Conservation (phyloP, 495 filamentous ascomycete genomes). For the Hypoxylon fuscum region DNA sequence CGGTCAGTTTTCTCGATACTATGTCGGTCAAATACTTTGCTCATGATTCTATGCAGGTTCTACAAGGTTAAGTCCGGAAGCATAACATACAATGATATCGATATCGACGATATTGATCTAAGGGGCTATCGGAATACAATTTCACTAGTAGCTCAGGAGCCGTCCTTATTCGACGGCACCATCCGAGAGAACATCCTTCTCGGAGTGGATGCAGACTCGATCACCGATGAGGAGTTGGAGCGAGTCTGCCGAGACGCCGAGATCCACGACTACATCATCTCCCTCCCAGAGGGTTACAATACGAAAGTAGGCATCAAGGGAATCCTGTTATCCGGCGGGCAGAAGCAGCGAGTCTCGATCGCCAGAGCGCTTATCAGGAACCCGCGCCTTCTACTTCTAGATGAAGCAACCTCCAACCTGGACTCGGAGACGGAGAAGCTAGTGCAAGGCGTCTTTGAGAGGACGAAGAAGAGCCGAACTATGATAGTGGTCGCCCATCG, state of each 20-base stretch:
- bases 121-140: constrained; percentile 64
- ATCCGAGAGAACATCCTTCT: constrained; percentile 69
- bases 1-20: constrained; percentile 36
- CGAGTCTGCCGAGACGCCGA: constrained; percentile 63
- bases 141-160: constrained; percentile 68
- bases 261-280: constrained; percentile 67
- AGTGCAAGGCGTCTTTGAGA: constrained; percentile 76
- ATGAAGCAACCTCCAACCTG: constrained; percentile 81
- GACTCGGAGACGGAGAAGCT: constrained; percentile 79
- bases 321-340: constrained; percentile 76
- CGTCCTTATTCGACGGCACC: constrained; percentile 67
- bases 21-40: neutral
- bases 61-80: constrained; percentile 61
- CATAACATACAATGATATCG: constrained; percentile 60
- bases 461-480: constrained; percentile 69
- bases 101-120: constrained; percentile 54
- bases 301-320: constrained; percentile 72
- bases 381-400: constrained; percentile 76
- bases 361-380: constrained; percentile 79
- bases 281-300: constrained; percentile 66
- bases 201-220: constrained; percentile 53
- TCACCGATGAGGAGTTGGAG: constrained; percentile 54
- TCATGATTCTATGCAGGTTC: constrained; percentile 51
- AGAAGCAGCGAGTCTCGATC: constrained; percentile 79
- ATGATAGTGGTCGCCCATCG: constrained; percentile 81